phyloP scores from a whole-genome alignment of 768 basidiomycete species.

The Russula sp. region DNA sequence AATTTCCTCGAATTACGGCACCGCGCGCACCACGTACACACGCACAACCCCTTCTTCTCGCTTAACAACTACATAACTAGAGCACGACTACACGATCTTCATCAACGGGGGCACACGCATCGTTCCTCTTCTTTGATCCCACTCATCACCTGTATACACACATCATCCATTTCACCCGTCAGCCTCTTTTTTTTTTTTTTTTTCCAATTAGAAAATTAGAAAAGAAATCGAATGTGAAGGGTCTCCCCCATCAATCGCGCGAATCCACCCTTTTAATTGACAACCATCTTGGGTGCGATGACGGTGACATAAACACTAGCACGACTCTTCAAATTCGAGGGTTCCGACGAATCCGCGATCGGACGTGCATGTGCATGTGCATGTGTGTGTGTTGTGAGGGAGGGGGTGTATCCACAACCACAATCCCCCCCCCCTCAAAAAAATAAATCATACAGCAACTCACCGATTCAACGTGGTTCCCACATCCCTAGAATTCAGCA shows the following conservation, averaged over 20 bases:
- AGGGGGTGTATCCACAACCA: no score
- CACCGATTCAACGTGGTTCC: constrained; percentile 21
- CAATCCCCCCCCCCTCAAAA: not conserved
- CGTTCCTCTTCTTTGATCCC: constrained; percentile 44
- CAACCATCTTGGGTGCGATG: not conserved
- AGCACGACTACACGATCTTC: not conserved
- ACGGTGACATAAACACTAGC: not conserved
- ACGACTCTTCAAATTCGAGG: not conserved
- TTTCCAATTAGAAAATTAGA: not conserved
- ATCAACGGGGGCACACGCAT: constrained; percentile 35
- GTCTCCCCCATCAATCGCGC: not conserved
- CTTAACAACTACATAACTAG: not conserved
- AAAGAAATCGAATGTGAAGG: not conserved
- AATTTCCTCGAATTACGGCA: constrained; percentile 10
- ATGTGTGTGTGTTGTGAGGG: no score
- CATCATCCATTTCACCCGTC: not conserved
- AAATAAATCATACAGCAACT: not conserved
- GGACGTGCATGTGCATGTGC: no score
- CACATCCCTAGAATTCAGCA: constrained; percentile 19
- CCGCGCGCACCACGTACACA: not conserved
- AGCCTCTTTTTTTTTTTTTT: not conserved
- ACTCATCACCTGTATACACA: constrained; percentile 39
- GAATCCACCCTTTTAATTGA: not conserved
- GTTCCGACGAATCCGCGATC: not conserved
- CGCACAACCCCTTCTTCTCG: no score